phyloP scores from a whole-genome alignment of 257 asterid species.

The Verbena officinalis region DNA sequence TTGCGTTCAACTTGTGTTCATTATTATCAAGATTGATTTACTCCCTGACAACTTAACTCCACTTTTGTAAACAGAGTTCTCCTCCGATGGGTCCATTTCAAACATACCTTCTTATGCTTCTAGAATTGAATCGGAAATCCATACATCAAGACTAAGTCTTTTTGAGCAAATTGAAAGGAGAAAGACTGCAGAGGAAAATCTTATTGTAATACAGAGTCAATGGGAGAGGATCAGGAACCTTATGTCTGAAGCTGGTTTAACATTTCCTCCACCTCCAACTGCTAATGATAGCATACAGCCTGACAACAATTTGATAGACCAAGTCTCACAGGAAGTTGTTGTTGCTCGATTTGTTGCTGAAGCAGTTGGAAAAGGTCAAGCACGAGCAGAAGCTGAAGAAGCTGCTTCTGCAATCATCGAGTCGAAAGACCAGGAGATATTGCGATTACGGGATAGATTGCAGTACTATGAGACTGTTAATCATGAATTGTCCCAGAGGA shows the following conservation, averaged over 20 bases:
- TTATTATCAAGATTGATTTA: slow-evolving; percentile 3
- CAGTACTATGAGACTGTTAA: slow-evolving; percentile 85
- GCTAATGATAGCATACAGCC: slow-evolving; percentile 39
- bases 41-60: not conserved
- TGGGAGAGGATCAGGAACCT: slow-evolving; percentile 68
- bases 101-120: slow-evolving; percentile 34
- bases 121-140: slow-evolving; percentile 49
- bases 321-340: slow-evolving; percentile 55
- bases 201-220: slow-evolving; percentile 51
- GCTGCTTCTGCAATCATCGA: slow-evolving; percentile 56
- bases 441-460: slow-evolving; percentile 70
- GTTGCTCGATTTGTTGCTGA: slow-evolving; percentile 69
- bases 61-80: slow-evolving; percentile 59
- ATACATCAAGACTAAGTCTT: slow-evolving; percentile 45
- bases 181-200: slow-evolving; percentile 60
- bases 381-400: slow-evolving; percentile 78
- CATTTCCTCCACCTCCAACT: slow-evolving; percentile 59
- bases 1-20: not conserved
- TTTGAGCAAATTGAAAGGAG: slow-evolving; percentile 72
- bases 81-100: slow-evolving; percentile 55
- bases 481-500: slow-evolving; percentile 91
- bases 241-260: slow-evolving; percentile 68
- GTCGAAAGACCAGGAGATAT: slow-evolving; percentile 76
- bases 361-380: slow-evolving; percentile 71
- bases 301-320: slow-evolving; percentile 43